Percentiles rank a stretch among this genome's conserved stretches.
Conservation (phyloP, 176 grass and related monocot species). For the Carex scoparia region DNA sequence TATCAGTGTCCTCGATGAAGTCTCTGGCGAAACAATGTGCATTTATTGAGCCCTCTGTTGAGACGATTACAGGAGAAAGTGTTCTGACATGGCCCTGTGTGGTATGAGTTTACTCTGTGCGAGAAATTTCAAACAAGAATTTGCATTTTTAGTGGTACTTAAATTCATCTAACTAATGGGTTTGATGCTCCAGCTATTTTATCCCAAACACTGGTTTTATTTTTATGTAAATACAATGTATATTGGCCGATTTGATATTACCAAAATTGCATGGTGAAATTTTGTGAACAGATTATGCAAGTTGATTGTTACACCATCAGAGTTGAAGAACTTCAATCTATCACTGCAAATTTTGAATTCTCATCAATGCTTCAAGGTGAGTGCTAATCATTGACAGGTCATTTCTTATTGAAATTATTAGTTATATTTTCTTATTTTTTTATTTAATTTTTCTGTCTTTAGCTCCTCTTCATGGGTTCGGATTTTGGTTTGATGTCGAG, state of each 20-base stretch:
- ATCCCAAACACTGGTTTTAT: not conserved
- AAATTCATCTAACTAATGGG: not conserved
- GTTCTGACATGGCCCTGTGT: constrained; percentile 87
- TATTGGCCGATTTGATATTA: not conserved
- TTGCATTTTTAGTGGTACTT: not conserved
- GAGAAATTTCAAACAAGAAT: not conserved
- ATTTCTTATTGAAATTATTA: not conserved
- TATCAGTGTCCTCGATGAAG: constrained; percentile 82
- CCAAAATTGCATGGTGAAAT: not conserved
- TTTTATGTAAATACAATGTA: not conserved
- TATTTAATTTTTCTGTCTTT: constrained; percentile 15
- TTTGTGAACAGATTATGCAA: constrained; percentile 54
- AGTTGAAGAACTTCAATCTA: constrained; percentile 70
- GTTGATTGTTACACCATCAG: constrained; percentile 95
- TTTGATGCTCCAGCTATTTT: not conserved
- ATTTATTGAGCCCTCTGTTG: constrained; percentile 85
- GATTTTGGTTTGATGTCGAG: constrained; percentile 99
- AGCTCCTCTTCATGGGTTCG: constrained; percentile 97
- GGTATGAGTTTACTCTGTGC: constrained; percentile 39
- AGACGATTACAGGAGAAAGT: constrained; percentile 93
- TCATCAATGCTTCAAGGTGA: constrained; percentile 90
- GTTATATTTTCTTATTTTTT: not conserved
- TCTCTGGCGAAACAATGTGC: constrained; percentile 76
- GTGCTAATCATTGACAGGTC: constrained; percentile 16
- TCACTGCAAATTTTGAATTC: constrained; percentile 65